Conservation (phyloP, 331 rosid species). For the Quercus phellos region DNA sequence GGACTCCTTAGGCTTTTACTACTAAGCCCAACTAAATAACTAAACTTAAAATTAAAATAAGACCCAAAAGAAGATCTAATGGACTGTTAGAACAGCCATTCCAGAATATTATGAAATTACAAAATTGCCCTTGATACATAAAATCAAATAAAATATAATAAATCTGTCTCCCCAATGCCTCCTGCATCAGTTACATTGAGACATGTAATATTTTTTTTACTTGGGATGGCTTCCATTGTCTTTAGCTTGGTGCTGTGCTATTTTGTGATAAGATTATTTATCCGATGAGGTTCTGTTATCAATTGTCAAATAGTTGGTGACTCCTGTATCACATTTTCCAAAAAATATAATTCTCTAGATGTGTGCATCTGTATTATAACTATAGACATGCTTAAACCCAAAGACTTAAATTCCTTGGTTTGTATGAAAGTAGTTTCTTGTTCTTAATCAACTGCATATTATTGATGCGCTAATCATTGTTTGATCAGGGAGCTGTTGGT, state of each 20-base stretch:
- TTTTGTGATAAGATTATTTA: neutral
- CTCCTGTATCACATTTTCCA: neutral
- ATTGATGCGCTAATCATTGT: conserved; percentile 36
- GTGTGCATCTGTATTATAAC: neutral
- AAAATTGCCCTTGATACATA: too few species aligned
- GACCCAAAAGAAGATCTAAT: too few species aligned
- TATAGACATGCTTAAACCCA: neutral
- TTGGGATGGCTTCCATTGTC: neutral
- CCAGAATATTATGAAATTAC: too few species aligned
- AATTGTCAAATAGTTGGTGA: conserved; percentile 4
- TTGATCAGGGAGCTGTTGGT: conserved; percentile 98
- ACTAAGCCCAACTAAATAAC: too few species aligned
- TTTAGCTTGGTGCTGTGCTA: neutral
- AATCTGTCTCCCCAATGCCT: too few species aligned
- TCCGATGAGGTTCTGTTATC: neutral
- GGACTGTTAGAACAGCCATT: too few species aligned
- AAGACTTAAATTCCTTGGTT: conserved; percentile 3
- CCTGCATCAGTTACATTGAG: neutral
- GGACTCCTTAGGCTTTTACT: too few species aligned
- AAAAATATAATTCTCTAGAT: neutral
- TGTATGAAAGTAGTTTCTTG: neutral
- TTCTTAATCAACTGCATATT: conserved; percentile 2
- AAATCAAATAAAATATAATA: too few species aligned
- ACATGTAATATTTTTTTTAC: neutral
- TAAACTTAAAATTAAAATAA: too few species aligned